Conservation (phyloP, 2,329 filamentous ascomycete species). For the Cytospora mali region DNA sequence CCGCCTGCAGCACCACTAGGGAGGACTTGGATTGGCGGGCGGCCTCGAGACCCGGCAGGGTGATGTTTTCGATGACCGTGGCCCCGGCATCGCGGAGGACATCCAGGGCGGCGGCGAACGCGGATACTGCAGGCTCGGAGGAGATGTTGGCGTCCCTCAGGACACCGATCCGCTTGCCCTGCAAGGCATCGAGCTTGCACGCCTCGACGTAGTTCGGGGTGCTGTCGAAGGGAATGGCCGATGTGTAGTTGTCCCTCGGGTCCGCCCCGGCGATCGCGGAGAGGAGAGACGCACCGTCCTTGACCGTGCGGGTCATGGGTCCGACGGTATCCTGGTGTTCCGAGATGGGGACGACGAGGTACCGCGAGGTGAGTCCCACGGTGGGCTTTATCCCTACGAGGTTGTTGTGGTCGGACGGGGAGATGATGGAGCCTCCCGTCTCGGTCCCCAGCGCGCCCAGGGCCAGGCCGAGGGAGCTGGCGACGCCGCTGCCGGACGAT, state of each 20-base stretch:
- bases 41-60: conserved; percentile 53
- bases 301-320: conserved; percentile 63
- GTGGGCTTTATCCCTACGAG: conserved; percentile 71
- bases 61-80: conserved; percentile 52
- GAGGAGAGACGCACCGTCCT: conserved; percentile 20
- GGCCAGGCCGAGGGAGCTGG: conserved; percentile 61
- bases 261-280: conserved; percentile 49
- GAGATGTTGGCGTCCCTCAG: conserved; percentile 47
- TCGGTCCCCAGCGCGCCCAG: conserved; percentile 63
- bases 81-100: conserved; percentile 58
- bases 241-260: conserved; percentile 59
- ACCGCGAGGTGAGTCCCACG: conserved; percentile 60
- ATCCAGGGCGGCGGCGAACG: conserved; percentile 56
- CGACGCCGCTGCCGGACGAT: conserved; percentile 63
- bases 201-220: conserved; percentile 62
- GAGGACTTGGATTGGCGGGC: conserved; percentile 38
- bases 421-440: conserved; percentile 66
- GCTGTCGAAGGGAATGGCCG: conserved; percentile 38
- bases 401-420: conserved; percentile 57
- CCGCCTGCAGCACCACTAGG: conserved; percentile 48
- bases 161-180: conserved; percentile 63
- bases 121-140: conserved; percentile 38
- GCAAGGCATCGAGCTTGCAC: conserved; percentile 55
- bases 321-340: conserved; percentile 68
- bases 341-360: conserved; percentile 67